These are phyloP conservation scores for Solanum infundibuliforme DNA, from an alignment of 257 asterid species.

Conservation along the genomic window DNA sequence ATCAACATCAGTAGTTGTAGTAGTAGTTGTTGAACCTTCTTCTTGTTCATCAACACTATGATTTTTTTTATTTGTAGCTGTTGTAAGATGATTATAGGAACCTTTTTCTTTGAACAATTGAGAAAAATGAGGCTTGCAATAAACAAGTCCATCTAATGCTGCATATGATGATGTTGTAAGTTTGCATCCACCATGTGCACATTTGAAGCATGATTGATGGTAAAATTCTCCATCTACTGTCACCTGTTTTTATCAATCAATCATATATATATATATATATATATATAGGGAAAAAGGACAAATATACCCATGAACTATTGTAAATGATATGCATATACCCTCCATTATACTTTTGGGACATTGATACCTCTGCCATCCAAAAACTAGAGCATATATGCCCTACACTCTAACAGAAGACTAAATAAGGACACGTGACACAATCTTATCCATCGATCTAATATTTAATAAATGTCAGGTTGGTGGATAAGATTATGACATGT, in stretches of 20 bases:
- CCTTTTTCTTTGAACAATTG: constrained; percentile 78
- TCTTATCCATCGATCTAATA: too few species aligned
- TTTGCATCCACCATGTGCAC: constrained; percentile 76
- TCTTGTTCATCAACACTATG: neutral
- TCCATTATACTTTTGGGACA: too few species aligned
- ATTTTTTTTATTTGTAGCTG: constrained; percentile 28
- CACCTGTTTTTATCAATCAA: constrained; percentile 18
- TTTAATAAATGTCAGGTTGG: too few species aligned
- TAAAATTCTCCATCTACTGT: constrained; percentile 68
- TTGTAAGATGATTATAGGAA: constrained; percentile 54
- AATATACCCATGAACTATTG: too few species aligned
- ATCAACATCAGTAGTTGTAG: neutral
- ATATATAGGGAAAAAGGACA: too few species aligned
- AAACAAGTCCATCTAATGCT: constrained; percentile 68
- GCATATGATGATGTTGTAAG: constrained; percentile 68
- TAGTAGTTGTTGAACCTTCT: neutral
- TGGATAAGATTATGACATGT: too few species aligned
- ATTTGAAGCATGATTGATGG: constrained; percentile 73
- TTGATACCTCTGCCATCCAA: too few species aligned
- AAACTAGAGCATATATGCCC: too few species aligned
- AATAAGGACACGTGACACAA: too few species aligned
- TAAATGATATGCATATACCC: too few species aligned
- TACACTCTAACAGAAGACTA: too few species aligned
- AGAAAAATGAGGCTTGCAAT: constrained; percentile 73
- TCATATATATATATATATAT: neutral